These are phyloP conservation scores for Sinapis alba DNA, from an alignment of 441 rosid genomes.

Conservation along the genomic window DNA sequence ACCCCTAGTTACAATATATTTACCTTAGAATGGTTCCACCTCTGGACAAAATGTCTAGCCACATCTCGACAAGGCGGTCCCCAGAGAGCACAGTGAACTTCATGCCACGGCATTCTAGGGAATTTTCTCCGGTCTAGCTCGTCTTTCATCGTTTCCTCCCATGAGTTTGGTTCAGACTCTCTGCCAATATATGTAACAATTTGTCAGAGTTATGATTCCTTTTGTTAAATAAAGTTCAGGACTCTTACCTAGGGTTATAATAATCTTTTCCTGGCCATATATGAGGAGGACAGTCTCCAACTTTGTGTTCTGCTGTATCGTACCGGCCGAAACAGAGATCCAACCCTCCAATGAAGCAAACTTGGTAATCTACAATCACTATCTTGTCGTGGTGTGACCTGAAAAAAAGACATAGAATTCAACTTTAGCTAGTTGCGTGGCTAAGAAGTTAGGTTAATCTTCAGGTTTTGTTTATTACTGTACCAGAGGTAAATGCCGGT, in stretches of 20 bases:
- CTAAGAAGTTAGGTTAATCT: background rate
- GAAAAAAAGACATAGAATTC: slow-evolving; percentile 15
- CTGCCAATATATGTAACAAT: slow-evolving; percentile 30
- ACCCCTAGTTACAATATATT: background rate
- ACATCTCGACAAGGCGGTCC: slow-evolving; percentile 83
- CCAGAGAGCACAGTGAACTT: slow-evolving; percentile 80
- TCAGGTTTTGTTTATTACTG: slow-evolving; percentile 11
- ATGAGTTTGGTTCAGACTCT: slow-evolving; percentile 83
- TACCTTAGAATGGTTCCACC: slow-evolving; percentile 90
- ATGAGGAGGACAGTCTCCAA: slow-evolving; percentile 60
- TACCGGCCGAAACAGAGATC: slow-evolving; percentile 80
- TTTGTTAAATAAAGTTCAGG: slow-evolving; percentile 10
- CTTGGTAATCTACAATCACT: slow-evolving; percentile 66
- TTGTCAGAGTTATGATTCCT: background rate
- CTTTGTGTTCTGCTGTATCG: slow-evolving; percentile 63
- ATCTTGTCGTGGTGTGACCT: slow-evolving; percentile 89
- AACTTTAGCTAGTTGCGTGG: background rate
- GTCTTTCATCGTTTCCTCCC: slow-evolving; percentile 79
- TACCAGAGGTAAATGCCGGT: slow-evolving; percentile 78
- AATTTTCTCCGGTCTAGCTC: slow-evolving; percentile 66
- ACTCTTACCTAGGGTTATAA: slow-evolving; percentile 67
- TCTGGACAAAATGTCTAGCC: slow-evolving; percentile 74
- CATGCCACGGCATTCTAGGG: slow-evolving; percentile 93
- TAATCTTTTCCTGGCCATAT: slow-evolving; percentile 84
- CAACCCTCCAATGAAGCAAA: slow-evolving; percentile 73